Evolutionary conservation across 768 basidiomycete genomes (phyloP).

Genomic region (Mycena maculata): DNA sequence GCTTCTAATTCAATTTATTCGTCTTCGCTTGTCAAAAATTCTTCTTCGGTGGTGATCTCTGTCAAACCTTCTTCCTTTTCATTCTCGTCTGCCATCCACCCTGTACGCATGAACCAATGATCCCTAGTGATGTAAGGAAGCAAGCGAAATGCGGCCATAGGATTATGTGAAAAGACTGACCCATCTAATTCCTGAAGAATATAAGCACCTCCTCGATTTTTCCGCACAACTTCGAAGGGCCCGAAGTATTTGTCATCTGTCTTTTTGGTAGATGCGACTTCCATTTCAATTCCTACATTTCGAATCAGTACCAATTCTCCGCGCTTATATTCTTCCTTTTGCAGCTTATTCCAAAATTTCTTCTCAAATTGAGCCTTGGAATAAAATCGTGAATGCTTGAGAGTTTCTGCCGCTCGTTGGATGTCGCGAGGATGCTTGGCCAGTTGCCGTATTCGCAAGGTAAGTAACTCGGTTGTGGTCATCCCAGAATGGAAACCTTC

Average conservation of each 20-base stretch:
- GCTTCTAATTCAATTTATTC: too few species aligned
- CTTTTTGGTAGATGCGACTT: conserved; percentile 32
- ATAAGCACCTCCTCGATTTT: conserved; percentile 27
- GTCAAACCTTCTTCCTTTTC: background rate
- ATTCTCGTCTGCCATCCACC: background rate
- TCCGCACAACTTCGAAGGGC: conserved; percentile 37
- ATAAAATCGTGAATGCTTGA: conserved; percentile 33
- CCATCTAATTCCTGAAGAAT: conserved; percentile 28
- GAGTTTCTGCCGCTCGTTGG: conserved; percentile 20
- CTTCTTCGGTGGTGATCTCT: background rate
- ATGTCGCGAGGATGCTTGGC: conserved; percentile 35
- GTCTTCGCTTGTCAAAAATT: too few species aligned
- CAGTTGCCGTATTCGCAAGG: conserved; percentile 38
- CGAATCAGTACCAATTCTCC: conserved; percentile 40
- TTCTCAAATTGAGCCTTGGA: conserved; percentile 41
- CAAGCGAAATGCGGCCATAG: conserved; percentile 22
- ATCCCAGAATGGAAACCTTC: conserved; percentile 29
- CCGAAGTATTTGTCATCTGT: conserved; percentile 39
- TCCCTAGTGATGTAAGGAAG: conserved; percentile 26
- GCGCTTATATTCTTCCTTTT: conserved; percentile 19
- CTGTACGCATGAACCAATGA: background rate
- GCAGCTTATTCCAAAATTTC: conserved; percentile 28
- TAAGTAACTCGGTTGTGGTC: conserved; percentile 32
- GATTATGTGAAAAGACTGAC: background rate
- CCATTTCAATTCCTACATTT: conserved; percentile 37